A percentile compares a stretch with the other conserved stretches of the same genome.
These are phyloP conservation scores for Iris pallida DNA, from an alignment of 116 monocot genomes.

Conservation along the genomic window DNA sequence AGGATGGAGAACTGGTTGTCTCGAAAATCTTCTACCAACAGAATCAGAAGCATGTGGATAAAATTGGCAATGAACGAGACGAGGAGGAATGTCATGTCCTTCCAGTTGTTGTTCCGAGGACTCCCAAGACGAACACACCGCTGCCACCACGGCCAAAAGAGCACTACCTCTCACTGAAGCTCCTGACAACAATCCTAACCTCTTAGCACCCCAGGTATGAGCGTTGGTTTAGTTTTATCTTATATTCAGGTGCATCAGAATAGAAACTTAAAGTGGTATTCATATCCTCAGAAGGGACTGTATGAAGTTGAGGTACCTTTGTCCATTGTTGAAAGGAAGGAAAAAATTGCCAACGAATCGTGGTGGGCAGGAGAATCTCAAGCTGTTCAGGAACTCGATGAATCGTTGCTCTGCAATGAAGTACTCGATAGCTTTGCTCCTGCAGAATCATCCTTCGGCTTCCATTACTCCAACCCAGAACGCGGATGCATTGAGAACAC, in stretches of 20 bases:
- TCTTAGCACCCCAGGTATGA: conserved; percentile 30
- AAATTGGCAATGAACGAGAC: conserved; percentile 17
- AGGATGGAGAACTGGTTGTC: conserved; percentile 71
- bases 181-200: conserved; percentile 6
- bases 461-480: conserved; percentile 2
- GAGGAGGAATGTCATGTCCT: conserved; percentile 13
- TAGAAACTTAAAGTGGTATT: not conserved
- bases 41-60: conserved; percentile 21
- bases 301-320: conserved; percentile 1
- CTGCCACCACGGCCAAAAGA: conserved; percentile 31
- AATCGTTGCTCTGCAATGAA: conserved; percentile 70
- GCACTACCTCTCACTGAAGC: conserved; percentile 12
- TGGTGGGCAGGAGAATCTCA: conserved; percentile 59
- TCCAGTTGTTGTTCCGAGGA: conserved; percentile 36
- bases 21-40: conserved; percentile 67
- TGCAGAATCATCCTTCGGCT: conserved; percentile 24
- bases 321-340: conserved; percentile 11
- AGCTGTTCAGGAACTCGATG: conserved; percentile 40
- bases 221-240: too few species aligned
- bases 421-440: conserved; percentile 46
- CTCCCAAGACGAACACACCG: conserved; percentile 49
- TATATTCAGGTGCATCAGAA: too few species aligned
- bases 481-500: conserved; percentile 10
- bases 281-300: conserved; percentile 12
- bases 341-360: conserved; percentile 17